Evolutionary conservation across 2,329 filamentous ascomycete genomes (phyloP), one percentile per base, ranked within the genome.

Genomic region (Aaosphaeria arxii): DNA sequence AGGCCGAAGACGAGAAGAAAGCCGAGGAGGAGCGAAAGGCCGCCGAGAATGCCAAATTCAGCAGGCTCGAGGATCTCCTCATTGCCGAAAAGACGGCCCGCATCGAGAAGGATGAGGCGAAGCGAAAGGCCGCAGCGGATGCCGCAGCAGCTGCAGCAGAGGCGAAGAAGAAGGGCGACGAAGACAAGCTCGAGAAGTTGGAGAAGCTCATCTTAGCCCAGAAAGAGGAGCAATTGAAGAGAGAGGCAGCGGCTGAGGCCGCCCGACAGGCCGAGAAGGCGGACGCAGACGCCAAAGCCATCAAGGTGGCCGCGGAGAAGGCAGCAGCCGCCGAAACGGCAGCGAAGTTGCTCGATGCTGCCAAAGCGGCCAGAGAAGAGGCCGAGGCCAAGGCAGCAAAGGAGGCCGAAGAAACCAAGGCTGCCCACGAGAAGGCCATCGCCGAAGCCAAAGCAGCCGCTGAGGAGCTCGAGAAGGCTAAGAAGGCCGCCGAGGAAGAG

Each of bases 401-500:
- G 49, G 63, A 69, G 49, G 58, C 57, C 11, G 58, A 58, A 35
- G 54, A 56, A n/a, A 50, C 47, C 38, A 77, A 77, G 11, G 74
- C 76, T 49, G 77, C 77, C 1, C 74, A 77, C 51, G 74, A 73
- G 32, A 76, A 77, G 46, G 72, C 75, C 2, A 73, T 77, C 43
- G 63, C 70, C 30, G 75, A 77, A 46, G 71, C 75, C 2, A 58
- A 58, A 39, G 68, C 67, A n/a, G 78, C 55, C 53, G 72, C 63
- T 62, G 74, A 77, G 6, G 72, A 67, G 43, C 65, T 71, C 2
- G 70, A 71, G 11, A 77, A 79, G 55, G 73, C 76, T 7, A 76
- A 76, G 47, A 72, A 73, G 53, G 74, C 72, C 40, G 67, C 73
- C 5, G 75, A 77, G 50, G 74, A 73, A 44, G 75, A 76, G 52